phyloP scores from a whole-genome alignment of 1,284 basidiomycete genomes.

The Rhodotorula glutinis region DNA sequence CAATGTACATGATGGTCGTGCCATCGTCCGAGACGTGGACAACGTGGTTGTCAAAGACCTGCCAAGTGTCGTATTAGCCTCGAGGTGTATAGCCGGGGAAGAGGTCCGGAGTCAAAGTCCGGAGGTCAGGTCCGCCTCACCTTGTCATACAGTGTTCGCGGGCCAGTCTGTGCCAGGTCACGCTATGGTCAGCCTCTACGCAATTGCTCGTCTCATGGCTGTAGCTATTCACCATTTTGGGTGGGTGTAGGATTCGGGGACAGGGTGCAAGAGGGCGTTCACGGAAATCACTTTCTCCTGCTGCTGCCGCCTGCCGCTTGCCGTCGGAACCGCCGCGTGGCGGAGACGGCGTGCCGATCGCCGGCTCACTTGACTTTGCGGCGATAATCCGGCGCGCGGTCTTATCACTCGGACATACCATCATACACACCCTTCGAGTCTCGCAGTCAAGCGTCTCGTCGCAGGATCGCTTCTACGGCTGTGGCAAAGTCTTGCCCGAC shows the following conservation, averaged over 20 bases:
- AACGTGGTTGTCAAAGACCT: slow-evolving; percentile 89
- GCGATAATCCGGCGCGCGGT: neutral
- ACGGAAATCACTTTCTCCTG: too few species aligned
- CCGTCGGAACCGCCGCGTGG: too few species aligned
- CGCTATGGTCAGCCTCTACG: neutral
- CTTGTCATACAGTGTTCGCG: slow-evolving; percentile 80
- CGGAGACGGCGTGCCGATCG: too few species aligned
- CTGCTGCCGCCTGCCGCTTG: too few species aligned
- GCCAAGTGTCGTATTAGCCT: neutral
- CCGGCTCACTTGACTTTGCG: too few species aligned
- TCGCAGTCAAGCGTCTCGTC: neutral
- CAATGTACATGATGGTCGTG: slow-evolving; percentile 85
- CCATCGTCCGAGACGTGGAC: slow-evolving; percentile 77
- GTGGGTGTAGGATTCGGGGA: too few species aligned
- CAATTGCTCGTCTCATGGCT: neutral
- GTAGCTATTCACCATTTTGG: neutral
- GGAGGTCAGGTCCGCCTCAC: slow-evolving; percentile 13
- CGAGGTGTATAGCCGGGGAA: neutral
- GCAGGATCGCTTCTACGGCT: slow-evolving; percentile 18
- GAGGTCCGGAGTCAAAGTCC: neutral
- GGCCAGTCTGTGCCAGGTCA: neutral
- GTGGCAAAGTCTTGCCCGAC: slow-evolving; percentile 18
- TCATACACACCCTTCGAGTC: neutral
- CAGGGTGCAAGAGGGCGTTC: too few species aligned
- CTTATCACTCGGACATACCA: too few species aligned